Evolutionary conservation across 495 filamentous ascomycete genomes (phyloP).

Genomic region (Sordaria brevicollis): DNA sequence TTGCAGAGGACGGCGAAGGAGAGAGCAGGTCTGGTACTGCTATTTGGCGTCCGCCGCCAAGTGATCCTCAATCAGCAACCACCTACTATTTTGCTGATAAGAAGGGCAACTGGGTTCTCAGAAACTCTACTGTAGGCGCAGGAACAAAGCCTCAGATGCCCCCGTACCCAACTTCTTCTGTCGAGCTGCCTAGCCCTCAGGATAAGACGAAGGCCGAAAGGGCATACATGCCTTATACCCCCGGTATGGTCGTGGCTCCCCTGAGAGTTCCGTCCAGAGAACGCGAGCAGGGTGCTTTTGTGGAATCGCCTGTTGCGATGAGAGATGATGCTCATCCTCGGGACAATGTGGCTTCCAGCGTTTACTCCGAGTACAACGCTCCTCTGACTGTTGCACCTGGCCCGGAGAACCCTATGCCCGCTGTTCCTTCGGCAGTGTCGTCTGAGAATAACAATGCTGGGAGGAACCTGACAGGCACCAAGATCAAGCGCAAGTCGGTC

Average conservation of each 20-base stretch:
- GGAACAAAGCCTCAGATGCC: background rate
- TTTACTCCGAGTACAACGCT: conserved; percentile 6
- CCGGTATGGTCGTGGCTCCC: conserved; percentile 15
- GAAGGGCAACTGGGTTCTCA: conserved; percentile 35
- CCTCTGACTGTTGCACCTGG: conserved; percentile 3
- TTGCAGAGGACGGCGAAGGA: conserved; percentile 36
- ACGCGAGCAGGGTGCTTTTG: conserved; percentile 6
- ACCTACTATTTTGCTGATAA: conserved; percentile 34
- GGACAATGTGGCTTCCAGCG: conserved; percentile 1
- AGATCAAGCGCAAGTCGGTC: conserved; percentile 5
- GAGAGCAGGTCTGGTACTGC: conserved; percentile 19
- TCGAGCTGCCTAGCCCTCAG: conserved; percentile 28
- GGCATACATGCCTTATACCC: conserved; percentile 12
- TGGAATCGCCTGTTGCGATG: conserved; percentile 4
- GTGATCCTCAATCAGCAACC: conserved; percentile 26
- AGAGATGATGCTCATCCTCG: background rate
- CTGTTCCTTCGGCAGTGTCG: background rate
- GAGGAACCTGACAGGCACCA: conserved; percentile 9
- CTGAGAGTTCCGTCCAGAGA: conserved; percentile 12
- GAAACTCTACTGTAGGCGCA: conserved; percentile 11
- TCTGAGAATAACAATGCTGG: background rate
- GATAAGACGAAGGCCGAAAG: conserved; percentile 31
- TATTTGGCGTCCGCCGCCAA: conserved; percentile 32
- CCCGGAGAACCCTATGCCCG: conserved; percentile 4
- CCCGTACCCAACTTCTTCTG: background rate